phyloP scores from a whole-genome alignment of 2,329 filamentous ascomycete genomes.

The Tympanopsis confertula region DNA sequence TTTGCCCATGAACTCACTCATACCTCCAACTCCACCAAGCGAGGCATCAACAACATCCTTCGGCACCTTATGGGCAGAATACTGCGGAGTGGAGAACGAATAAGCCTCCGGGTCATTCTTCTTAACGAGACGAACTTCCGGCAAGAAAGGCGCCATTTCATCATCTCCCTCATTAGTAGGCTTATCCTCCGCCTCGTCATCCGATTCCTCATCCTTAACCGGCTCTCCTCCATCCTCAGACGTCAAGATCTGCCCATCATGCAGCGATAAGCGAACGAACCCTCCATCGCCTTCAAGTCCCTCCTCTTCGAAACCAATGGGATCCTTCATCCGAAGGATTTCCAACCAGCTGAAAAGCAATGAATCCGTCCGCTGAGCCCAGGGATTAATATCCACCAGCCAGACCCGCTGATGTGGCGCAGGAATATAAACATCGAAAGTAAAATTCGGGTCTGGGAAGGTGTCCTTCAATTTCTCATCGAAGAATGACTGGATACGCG shows the following conservation, averaged over 20 bases:
- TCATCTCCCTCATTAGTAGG: constrained; percentile 12
- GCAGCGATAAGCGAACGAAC: constrained; percentile 36
- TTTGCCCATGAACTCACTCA: constrained; percentile 42
- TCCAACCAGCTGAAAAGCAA: constrained; percentile 63
- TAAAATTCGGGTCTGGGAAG: constrained; percentile 55
- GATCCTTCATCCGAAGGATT: constrained; percentile 42
- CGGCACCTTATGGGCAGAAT: constrained; percentile 57
- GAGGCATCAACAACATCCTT: constrained; percentile 30
- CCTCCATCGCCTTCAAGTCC: constrained; percentile 15
- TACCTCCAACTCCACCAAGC: constrained; percentile 32
- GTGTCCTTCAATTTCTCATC: constrained; percentile 42
- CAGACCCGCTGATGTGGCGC: constrained; percentile 32
- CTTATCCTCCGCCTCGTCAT: constrained; percentile 45
- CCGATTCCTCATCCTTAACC: constrained; percentile 12
- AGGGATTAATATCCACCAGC: constrained; percentile 62
- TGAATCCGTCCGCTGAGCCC: constrained; percentile 58
- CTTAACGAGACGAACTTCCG: constrained; percentile 49
- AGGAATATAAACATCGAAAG: constrained; percentile 62
- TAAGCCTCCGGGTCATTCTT: constrained; percentile 55
- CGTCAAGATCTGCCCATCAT: background rate
- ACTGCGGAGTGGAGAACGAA: constrained; percentile 47
- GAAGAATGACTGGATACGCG: constrained; percentile 51
- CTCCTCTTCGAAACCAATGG: constrained; percentile 2
- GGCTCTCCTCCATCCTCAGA: background rate
- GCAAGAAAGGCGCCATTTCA: constrained; percentile 29